Base-by-base conservation (phyloP, 345 rosid species). In the Aurinia saxatilis region DNA sequence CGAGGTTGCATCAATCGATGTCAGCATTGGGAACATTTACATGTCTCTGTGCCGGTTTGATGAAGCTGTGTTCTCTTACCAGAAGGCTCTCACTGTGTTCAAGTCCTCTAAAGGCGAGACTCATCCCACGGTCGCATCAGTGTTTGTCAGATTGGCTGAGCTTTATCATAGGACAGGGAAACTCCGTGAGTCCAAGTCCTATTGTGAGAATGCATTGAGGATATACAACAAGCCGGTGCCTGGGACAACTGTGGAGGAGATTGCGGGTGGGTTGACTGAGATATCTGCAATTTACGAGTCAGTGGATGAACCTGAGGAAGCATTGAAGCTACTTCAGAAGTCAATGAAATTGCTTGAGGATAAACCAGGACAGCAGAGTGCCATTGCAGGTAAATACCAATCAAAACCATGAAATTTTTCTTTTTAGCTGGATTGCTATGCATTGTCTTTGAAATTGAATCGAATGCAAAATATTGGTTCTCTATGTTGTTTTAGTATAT, bases 261-360 rank as follows among this genome's bases (percentile, higher is more conserved):
- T 90, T 66, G 95, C 97, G 34, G 75, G 83, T 65, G 99, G 99
- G 10, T 68, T 95, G 76, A 84, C 91, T 0, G 99, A 95, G 80
- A 82, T 95, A 63, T 88, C 99, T 0, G 96, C 98, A 7, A 88
- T 90, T 59, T 95, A 84, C 6, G 99, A 95, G 75, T 90, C 99
- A n/a, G 91, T 88, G 8, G 91, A 88, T 66, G 98, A 95, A 73
- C 96, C 99, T 1, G 98, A 84, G 80, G 99, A 95, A 78, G 99
- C 99, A 3, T 67, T 95, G 77, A 90, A 90, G 81, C 84, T 95
- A 50, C 80, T 95, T 75, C 89, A 84, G 75, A 95, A 77, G 82
- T 89, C 96, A 7, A 83, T 90, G 93, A 90, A 90, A 56, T 74
- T 95, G 71, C 77, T 95, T 58, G 99, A 90, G 63, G 99, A 95